Conservation (phyloP, 192 early-diverging fungal species). For the Obelidium mucronatum region DNA sequence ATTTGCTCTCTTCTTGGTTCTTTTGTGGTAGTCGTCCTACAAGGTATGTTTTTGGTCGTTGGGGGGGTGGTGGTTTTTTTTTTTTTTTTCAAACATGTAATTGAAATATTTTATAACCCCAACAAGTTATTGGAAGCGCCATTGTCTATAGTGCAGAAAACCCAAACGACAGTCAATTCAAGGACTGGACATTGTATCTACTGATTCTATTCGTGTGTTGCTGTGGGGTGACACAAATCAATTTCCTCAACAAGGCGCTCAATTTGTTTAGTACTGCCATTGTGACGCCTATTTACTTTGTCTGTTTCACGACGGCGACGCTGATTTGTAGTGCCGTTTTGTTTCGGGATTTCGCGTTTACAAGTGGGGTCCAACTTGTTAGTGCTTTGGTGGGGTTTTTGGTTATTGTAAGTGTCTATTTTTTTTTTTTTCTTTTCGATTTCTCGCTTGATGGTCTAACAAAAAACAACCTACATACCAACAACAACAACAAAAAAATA, state of each 20-base stretch:
- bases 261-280: slow-evolving; percentile 74
- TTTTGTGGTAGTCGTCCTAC: slow-evolving; percentile 70
- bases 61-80: background rate
- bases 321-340: slow-evolving; percentile 70
- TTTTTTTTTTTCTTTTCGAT: background rate
- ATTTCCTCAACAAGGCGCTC: slow-evolving; percentile 77
- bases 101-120: background rate
- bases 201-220: slow-evolving; percentile 63
- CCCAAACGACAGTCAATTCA: slow-evolving; percentile 61
- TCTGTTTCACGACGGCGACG: slow-evolving; percentile 74
- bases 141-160: slow-evolving; percentile 63
- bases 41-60: slow-evolving; percentile 57
- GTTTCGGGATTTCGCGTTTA: slow-evolving; percentile 64
- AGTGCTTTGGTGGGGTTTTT: slow-evolving; percentile 52
- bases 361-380: slow-evolving; percentile 33
- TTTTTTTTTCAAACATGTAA: background rate
- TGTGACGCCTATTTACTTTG: slow-evolving; percentile 80
- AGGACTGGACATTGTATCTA: slow-evolving; percentile 72
- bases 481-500: too few species aligned
- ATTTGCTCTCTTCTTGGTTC: slow-evolving; percentile 70
- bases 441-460: background rate
- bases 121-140: slow-evolving; percentile 60
- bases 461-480: background rate
- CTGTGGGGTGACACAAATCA: slow-evolving; percentile 65
- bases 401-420: slow-evolving; percentile 57